Base-by-base conservation (phyloP, 129 eudicot genomes). In the Centrapalus pauciflorus region DNA sequence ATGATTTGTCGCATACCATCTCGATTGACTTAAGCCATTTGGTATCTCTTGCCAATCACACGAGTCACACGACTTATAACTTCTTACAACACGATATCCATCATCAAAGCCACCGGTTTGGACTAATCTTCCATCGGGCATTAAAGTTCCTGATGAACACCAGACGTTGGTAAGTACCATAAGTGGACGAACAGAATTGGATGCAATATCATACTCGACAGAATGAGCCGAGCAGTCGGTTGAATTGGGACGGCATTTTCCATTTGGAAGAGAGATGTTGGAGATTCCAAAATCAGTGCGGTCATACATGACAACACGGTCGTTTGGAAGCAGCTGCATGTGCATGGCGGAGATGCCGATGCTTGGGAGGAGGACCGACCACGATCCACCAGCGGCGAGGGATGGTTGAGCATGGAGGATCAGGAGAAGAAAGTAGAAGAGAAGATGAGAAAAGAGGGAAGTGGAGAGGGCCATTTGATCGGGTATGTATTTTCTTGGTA, bases 291-390 rank as follows among this genome's bases (percentile, higher is more conserved):
- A 85, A 32, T 90, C 95, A 0, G 97, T 88, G 14, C 93, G 81
- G 50, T 88, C 96, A 61, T 62, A 85, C 34, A 88, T 75, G 21
- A 88, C 73, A 4, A 88, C 89, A 24, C 83, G 84, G 58, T 88
- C 88, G 66, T 71, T 77, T 59, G 75, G 59, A 17, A 88, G 79
- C 50, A 82, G 96, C 21, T 88, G 96, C 96, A 85, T 88, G 92
- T 85, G 96, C 96, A 88, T 88, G 82, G 96, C 84, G 0, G 92
- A 75, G 45, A 82, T 72, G 64, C 89, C 96, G 1, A 75, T 70
- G 76, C 58, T 88, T 29, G 74, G 29, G 1, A 45, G 64, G 27
- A 88, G 77, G 12, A 85, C 71, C 50, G 69, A 27, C 96, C 96
- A 88, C 23, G 65, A 52, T 49, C 92, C 92, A 2, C 84, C 88